Conservation (phyloP, 495 filamentous ascomycete genomes). For the Clavariopsis aquatica region DNA sequence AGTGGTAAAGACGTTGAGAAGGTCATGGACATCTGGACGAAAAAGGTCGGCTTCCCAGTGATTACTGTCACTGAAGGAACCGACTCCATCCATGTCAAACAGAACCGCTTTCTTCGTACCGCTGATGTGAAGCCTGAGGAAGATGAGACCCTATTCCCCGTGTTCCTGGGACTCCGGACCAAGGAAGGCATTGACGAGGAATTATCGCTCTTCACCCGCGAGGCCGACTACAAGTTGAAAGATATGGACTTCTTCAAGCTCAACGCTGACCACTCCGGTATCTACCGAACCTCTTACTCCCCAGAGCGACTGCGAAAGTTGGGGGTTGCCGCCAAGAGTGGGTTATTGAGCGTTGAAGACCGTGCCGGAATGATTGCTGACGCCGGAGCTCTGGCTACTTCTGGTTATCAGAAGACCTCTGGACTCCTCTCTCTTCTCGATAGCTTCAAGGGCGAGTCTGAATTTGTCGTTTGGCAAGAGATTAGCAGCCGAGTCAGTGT, state of each 20-base stretch:
- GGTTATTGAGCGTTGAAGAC: conserved; percentile 87
- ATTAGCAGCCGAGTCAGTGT: conserved; percentile 73
- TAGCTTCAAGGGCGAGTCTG: conserved; percentile 77
- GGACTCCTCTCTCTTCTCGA: conserved; percentile 82
- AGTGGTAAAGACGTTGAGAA: conserved; percentile 86
- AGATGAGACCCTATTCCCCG: conserved; percentile 74
- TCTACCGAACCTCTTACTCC: conserved; percentile 72
- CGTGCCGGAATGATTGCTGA: conserved; percentile 95
- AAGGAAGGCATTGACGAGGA: conserved; percentile 64
- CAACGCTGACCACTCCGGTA: conserved; percentile 73
- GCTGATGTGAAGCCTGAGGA: conserved; percentile 79
- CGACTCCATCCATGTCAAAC: conserved; percentile 65
- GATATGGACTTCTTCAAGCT: conserved; percentile 74
- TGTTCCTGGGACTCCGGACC: conserved; percentile 69
- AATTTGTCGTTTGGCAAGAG: conserved; percentile 95
- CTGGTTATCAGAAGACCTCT: conserved; percentile 91
- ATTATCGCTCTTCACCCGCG: conserved; percentile 68
- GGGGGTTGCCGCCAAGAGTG: conserved; percentile 79
- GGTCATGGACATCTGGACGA: conserved; percentile 78
- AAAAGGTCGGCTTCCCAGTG: conserved; percentile 74
- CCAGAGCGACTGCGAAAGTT: conserved; percentile 69
- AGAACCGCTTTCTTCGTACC: conserved; percentile 74
- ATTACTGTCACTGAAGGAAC: conserved; percentile 65
- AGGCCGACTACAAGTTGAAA: conserved; percentile 68
- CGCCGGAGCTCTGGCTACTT: conserved; percentile 83